These are phyloP conservation scores for Paraconiothyrium brasiliense DNA, from an alignment of 2,329 filamentous ascomycete species.

Conservation along the genomic window DNA sequence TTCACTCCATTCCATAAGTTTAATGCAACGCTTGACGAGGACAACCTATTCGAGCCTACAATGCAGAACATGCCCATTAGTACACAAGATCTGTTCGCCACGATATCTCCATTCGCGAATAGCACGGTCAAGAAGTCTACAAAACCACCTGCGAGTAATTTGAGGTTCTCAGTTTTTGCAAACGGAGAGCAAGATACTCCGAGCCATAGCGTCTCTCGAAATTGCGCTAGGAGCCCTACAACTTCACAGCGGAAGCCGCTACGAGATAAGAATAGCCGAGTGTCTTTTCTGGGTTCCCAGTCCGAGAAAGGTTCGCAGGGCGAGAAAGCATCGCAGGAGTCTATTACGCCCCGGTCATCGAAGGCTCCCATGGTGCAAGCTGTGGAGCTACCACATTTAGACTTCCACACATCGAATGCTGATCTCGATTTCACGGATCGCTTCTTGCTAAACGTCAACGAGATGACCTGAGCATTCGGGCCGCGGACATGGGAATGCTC, in stretches of 20 bases:
- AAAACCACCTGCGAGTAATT: constrained; percentile 28
- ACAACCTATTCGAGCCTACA: constrained; percentile 23
- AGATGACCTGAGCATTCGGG: constrained; percentile 15
- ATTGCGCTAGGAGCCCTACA: constrained; percentile 33
- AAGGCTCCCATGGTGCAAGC: constrained; percentile 20
- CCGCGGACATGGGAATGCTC: neutral
- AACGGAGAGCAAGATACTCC: constrained; percentile 18
- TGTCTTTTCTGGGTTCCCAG: constrained; percentile 27
- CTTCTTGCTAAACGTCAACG: constrained; percentile 38
- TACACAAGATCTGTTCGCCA: constrained; percentile 57
- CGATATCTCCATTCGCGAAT: constrained; percentile 51
- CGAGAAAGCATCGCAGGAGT: constrained; percentile 36
- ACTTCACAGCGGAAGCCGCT: constrained; percentile 36
- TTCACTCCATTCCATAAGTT: constrained; percentile 44
- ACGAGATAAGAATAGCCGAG: constrained; percentile 36
- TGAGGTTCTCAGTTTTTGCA: constrained; percentile 35
- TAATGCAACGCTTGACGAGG: constrained; percentile 32
- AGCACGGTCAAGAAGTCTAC: constrained; percentile 50
- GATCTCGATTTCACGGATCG: constrained; percentile 38
- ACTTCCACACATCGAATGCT: constrained; percentile 33
- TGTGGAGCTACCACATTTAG: constrained; percentile 31
- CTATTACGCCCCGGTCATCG: constrained; percentile 18
- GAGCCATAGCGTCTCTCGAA: constrained; percentile 15
- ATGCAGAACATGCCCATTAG: constrained; percentile 39
- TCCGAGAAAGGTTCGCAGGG: constrained; percentile 36